Base-by-base conservation (phyloP, 2,329 filamentous ascomycete genomes). In the Magnaporthiopsis incrustans region DNA sequence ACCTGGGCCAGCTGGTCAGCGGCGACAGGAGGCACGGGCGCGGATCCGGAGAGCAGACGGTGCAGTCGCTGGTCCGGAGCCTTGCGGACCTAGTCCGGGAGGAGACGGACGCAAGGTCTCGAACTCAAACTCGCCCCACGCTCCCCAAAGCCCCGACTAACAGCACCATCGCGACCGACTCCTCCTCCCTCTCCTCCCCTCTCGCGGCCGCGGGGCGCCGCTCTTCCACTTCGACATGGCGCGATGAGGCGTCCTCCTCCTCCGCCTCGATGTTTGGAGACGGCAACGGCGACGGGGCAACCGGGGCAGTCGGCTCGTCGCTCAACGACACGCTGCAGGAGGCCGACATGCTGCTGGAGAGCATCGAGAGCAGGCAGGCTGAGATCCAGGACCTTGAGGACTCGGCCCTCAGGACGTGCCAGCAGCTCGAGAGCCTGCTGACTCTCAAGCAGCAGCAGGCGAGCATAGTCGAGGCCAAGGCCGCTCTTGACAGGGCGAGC, bases 401-500 rank as follows among this genome's bases (percentile, higher is more conserved):
- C 5, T 53, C 44, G 44, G 44, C 44, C 22, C 44, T 22, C 22
- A 22, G 44, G 44, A 53, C 44, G 15, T 53, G 44, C 44, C 44
- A 10, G 44, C 44, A 53, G 44, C 44, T 53, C 44, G 44, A 53
- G 22, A 18, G 44, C 5, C 18, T 53, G 44, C 44, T 53, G 44
- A n/a, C 44, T 0, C 69, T 81, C 30, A 81, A 81, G 64, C 78
- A 80, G 50, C 78, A 81, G 65, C 78, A 81, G 65, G 77, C 78
- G 0, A 75, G 76, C 56, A 75, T 81, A 0, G 72, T 80, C 5
- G 77, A 81, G 65, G 78, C 78, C 0, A 76, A 75, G 71, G 73
- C 76, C 22, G 71, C 78, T 0, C 70, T 77, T 12, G 73, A 71
- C 32, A 74, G 78, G 50, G 74, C 73, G 0, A 73, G 77, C 0